Conservation (phyloP, 345 rosid species). For the Salix caprea region DNA sequence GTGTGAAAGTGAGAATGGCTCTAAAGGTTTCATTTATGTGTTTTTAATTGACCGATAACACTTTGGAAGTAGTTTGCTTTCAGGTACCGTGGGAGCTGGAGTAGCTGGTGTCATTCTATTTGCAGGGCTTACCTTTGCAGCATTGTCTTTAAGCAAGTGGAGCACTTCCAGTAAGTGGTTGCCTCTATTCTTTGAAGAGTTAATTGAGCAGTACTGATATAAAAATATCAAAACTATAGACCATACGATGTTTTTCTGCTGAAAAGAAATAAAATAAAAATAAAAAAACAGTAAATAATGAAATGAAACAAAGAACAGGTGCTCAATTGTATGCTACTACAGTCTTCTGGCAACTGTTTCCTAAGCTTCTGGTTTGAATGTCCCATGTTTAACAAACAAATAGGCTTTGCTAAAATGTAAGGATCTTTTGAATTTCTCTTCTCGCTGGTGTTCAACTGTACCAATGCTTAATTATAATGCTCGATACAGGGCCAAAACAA, state of each 20-base stretch:
- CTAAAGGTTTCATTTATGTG: conserved; percentile 15
- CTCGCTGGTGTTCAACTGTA: neutral
- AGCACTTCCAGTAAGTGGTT: conserved; percentile 52
- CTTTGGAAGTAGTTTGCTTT: conserved; percentile 58
- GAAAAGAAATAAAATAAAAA: neutral
- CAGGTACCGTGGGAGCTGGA: conserved; percentile 84
- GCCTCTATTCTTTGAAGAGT: neutral
- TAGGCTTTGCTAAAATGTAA: neutral
- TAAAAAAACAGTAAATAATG: neutral
- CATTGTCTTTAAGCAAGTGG: conserved; percentile 53
- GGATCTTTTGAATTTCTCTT: neutral
- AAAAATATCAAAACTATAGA: neutral
- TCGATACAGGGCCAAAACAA: conserved; percentile 48
- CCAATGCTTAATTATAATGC: conserved; percentile 6
- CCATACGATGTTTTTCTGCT: neutral
- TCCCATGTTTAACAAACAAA: neutral
- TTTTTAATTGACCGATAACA: conserved; percentile 54
- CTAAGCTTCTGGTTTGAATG: neutral
- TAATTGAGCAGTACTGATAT: neutral
- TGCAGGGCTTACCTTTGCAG: conserved; percentile 56
- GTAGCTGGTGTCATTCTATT: conserved; percentile 58
- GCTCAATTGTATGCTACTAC: neutral
- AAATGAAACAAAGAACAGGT: neutral
- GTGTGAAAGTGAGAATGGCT: neutral
- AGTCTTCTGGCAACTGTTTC: neutral